These are phyloP conservation scores for Endocarpon pusillum DNA, from an alignment of 495 filamentous ascomycete genomes.

Conservation along the genomic window DNA sequence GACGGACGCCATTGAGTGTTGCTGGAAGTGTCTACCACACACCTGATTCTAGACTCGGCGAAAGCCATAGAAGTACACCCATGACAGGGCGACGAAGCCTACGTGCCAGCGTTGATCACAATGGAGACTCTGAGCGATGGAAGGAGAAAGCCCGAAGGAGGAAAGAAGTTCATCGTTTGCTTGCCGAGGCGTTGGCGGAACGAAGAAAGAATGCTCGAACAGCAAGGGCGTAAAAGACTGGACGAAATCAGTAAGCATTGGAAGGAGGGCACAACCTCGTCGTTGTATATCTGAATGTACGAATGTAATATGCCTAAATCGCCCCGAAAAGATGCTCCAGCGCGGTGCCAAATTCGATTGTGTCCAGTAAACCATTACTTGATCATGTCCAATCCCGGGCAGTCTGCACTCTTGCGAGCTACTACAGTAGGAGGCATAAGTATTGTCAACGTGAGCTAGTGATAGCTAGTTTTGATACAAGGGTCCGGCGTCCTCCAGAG, in stretches of 20 bases:
- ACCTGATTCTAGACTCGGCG: slow-evolving; percentile 33
- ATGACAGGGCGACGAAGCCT: slow-evolving; percentile 27
- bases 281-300: background rate
- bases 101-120: slow-evolving; percentile 23
- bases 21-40: slow-evolving; percentile 33
- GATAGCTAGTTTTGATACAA: too few species aligned
- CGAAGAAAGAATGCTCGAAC: background rate
- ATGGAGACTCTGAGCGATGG: slow-evolving; percentile 39
- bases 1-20: slow-evolving; percentile 23
- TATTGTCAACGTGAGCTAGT: too few species aligned
- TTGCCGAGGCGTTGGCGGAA: slow-evolving; percentile 19
- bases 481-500: too few species aligned
- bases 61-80: slow-evolving; percentile 25
- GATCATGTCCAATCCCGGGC: too few species aligned
- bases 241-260: background rate
- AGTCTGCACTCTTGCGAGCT: too few species aligned
- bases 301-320: background rate
- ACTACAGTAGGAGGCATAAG: too few species aligned
- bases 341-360: too few species aligned
- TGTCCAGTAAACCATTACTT: too few species aligned
- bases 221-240: background rate
- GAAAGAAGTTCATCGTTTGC: slow-evolving; percentile 30
- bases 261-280: background rate
- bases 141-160: slow-evolving; percentile 37
- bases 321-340: background rate